Conservation (phyloP, 106 monocot genomes). For the Allium sativum region DNA sequence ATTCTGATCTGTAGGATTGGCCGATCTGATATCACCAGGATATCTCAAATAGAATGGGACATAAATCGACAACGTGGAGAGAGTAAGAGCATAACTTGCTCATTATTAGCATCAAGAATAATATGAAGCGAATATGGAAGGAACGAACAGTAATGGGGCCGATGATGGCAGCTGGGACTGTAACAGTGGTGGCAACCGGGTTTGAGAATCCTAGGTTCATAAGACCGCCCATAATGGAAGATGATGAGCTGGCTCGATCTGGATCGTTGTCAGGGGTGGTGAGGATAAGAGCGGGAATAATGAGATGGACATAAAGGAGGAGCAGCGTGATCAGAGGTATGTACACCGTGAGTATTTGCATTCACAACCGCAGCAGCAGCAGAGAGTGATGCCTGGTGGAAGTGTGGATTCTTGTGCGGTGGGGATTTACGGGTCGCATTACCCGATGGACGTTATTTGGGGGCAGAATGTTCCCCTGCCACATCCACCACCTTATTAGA, state of each 20-base stretch:
- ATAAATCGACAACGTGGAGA: no score
- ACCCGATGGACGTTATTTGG: slow-evolving; percentile 3
- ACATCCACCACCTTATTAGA: background rate
- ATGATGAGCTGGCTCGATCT: slow-evolving; percentile 2
- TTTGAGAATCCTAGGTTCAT: slow-evolving; percentile 15
- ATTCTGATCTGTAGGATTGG: no score
- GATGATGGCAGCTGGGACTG: slow-evolving; percentile 12
- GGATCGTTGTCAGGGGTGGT: background rate
- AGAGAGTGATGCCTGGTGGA: no score
- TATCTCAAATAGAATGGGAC: no score
- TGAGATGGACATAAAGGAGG: background rate
- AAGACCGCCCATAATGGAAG: slow-evolving; percentile 6
- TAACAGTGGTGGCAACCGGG: slow-evolving; percentile 10
- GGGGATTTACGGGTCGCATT: slow-evolving; percentile 5
- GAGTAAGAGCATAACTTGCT: no score
- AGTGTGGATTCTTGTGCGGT: background rate
- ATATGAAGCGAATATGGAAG: no score
- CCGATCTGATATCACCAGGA: no score
- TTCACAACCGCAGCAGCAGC: background rate
- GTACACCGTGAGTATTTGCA: slow-evolving; percentile 9
- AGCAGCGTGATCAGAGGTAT: background rate
- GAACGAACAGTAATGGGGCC: slow-evolving; percentile 7
- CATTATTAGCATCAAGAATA: no score
- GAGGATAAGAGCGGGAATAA: background rate
- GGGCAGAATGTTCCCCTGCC: background rate